phyloP scores from a whole-genome alignment of 108 stramenopile species.

The Pseudonitzschia pungens region DNA sequence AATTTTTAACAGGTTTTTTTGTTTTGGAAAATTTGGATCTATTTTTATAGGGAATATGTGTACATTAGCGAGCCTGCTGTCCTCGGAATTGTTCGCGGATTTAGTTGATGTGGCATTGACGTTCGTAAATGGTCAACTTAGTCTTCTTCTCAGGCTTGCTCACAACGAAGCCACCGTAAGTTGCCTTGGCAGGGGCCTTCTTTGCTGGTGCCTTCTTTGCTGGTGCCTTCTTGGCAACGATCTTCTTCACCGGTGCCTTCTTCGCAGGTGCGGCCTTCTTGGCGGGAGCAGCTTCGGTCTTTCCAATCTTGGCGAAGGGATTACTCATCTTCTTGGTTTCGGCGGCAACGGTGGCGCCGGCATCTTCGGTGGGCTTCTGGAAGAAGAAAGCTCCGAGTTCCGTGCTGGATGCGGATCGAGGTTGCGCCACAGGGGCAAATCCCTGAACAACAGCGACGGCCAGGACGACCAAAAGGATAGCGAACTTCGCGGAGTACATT shows the following conservation, averaged over 20 bases:
- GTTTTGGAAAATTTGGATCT: neutral
- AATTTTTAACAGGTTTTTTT: neutral
- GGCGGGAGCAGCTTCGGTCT: conserved; percentile 4
- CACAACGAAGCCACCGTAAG: neutral
- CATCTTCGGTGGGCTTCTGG: neutral
- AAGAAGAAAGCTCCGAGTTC: conserved; percentile 11
- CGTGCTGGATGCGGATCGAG: neutral
- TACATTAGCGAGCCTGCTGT: neutral
- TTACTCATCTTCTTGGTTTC: neutral
- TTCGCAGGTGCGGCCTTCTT: conserved; percentile 19
- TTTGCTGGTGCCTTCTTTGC: conserved; percentile 8
- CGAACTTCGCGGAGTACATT: neutral
- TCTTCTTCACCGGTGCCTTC: conserved; percentile 19
- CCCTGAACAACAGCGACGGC: neutral
- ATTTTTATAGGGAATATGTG: neutral
- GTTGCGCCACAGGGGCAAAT: conserved; percentile 2
- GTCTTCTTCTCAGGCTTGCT: neutral
- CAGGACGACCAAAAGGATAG: neutral
- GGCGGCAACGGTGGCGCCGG: neutral
- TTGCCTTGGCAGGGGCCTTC: neutral
- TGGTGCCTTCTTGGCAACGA: conserved; percentile 12
- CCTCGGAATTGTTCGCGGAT: neutral
- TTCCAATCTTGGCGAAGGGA: neutral
- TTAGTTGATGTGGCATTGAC: conserved; percentile 16
- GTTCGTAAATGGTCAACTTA: conserved; percentile 13